phyloP scores from a whole-genome alignment of 1,284 basidiomycete genomes.

The Ceratobasidium sp. region DNA sequence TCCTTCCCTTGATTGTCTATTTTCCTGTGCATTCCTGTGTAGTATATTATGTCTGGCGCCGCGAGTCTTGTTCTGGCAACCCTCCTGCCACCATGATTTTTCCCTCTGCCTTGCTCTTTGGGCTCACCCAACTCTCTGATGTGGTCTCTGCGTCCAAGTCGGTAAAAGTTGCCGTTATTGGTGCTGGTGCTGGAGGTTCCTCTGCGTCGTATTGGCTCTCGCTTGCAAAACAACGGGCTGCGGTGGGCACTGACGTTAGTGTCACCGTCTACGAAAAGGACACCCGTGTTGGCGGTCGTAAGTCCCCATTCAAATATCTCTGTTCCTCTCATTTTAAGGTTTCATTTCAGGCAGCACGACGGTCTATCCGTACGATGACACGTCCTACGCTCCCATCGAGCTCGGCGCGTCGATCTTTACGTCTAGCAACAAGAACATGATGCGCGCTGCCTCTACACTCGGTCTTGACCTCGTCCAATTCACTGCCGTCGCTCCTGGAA shows the following conservation, averaged over 20 bases:
- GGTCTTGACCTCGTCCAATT: conserved; percentile 71
- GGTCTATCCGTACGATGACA: conserved; percentile 80
- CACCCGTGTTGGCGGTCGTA: conserved; percentile 83
- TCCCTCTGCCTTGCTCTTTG: background rate
- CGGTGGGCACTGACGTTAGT: conserved; percentile 66
- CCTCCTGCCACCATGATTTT: background rate
- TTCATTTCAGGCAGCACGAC: conserved; percentile 70
- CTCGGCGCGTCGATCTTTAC: conserved; percentile 93
- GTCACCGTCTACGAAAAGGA: conserved; percentile 85
- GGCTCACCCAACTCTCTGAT: conserved; percentile 13
- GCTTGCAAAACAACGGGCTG: conserved; percentile 75
- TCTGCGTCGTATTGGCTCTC: conserved; percentile 78
- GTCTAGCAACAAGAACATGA: conserved; percentile 80
- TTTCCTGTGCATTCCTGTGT: no score
- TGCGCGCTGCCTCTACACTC: conserved; percentile 83
- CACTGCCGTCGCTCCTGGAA: conserved; percentile 62
- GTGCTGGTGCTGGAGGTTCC: conserved; percentile 77
- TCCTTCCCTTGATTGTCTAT: no score
- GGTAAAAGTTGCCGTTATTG: conserved; percentile 72
- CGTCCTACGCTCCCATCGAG: conserved; percentile 64
- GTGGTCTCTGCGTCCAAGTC: conserved; percentile 1
- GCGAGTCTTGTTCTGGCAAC: background rate
- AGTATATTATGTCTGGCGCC: conserved; percentile 3
- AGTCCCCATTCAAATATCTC: conserved; percentile 56
- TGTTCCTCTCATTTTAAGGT: background rate